Evolutionary conservation across 2,329 filamentous ascomycete genomes (phyloP), one percentile per base, ranked within the genome.

Genomic region (Neoarthrinium moseri): DNA sequence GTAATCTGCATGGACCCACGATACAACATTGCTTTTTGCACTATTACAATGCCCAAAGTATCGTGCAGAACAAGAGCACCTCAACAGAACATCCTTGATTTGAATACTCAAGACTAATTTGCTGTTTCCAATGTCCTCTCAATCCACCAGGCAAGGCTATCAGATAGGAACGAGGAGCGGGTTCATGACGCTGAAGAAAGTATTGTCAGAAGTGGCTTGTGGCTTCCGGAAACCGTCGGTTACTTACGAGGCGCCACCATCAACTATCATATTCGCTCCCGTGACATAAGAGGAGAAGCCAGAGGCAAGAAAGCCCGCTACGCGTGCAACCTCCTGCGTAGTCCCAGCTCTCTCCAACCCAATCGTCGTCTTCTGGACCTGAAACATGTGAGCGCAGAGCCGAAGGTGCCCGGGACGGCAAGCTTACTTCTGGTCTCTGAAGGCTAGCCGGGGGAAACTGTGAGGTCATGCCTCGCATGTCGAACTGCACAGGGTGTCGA

Each of bases 221-320:
- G n/a, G n/a, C n/a, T 20, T 7, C 24, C 29, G 22, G 26, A 27
- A 36, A 43, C 17, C 43, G 30, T 22, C 24, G 36, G 26, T 7
- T 29, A 57, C 62, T 60, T 48, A 66, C 64, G 62, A 64, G 17
- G 77, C 75, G 6, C 81, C 81, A 4, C 80, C 81, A 64, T 84
- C 81, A 12, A 84, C 80, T 12, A 83, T 73, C 55, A 84, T 61
- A 57, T 84, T 84, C 2, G 77, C 70, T 2, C 81, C 81, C 1
- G 77, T 84, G 34, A 84, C 71, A 61, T 84, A 84, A 46, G 73
- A 78, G 50, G 76, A 80, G 60, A 85, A 84, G 0, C 79, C 79
- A 60, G 74, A 80, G 3, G 81, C 80, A 51, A 85, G 64, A 56
- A 85, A 85, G 0, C 81, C 81, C 1, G 77, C 80, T 3, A 83